These are phyloP conservation scores for Leccinum cinnamomeum DNA, from an alignment of 1,284 basidiomycete species.

Conservation along the genomic window DNA sequence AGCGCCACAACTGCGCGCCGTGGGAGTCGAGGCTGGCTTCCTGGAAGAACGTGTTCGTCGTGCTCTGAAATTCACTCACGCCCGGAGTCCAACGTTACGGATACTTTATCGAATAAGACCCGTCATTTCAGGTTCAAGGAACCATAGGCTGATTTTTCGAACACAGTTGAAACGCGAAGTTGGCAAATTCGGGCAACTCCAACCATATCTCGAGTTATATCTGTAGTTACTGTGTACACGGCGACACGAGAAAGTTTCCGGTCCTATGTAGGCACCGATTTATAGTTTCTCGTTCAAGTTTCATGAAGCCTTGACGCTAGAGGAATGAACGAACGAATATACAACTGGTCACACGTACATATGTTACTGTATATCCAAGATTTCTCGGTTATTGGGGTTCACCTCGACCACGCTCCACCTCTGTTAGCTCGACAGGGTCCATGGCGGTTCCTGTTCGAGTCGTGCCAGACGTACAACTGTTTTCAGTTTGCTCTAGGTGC, in stretches of 20 bases:
- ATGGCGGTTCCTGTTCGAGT: not conserved
- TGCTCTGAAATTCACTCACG: too few relatives aligned
- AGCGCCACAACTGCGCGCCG: too few relatives aligned
- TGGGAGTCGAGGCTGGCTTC: too few relatives aligned
- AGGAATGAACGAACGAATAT: not conserved
- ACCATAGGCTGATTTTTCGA: too few relatives aligned
- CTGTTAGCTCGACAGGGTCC: not conserved
- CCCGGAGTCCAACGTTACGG: too few relatives aligned
- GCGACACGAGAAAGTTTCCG: too few relatives aligned
- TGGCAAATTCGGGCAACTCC: not conserved
- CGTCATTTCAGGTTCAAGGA: too few relatives aligned
- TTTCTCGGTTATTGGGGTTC: not conserved
- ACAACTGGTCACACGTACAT: not conserved
- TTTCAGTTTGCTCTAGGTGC: not conserved
- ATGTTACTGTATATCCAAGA: not conserved
- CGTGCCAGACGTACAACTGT: not conserved
- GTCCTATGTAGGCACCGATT: too few relatives aligned
- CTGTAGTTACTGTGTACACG: too few relatives aligned
- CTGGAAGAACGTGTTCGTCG: too few relatives aligned
- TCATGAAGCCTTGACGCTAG: not conserved
- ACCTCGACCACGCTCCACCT: not conserved
- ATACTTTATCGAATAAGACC: too few relatives aligned
- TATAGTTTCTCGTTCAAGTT: too few relatives aligned
- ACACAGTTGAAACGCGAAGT: not conserved
- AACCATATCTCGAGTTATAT: not conserved